Evolutionary conservation across 2,329 filamentous ascomycete species (phyloP).

Genomic region (Didymella sp.): DNA sequence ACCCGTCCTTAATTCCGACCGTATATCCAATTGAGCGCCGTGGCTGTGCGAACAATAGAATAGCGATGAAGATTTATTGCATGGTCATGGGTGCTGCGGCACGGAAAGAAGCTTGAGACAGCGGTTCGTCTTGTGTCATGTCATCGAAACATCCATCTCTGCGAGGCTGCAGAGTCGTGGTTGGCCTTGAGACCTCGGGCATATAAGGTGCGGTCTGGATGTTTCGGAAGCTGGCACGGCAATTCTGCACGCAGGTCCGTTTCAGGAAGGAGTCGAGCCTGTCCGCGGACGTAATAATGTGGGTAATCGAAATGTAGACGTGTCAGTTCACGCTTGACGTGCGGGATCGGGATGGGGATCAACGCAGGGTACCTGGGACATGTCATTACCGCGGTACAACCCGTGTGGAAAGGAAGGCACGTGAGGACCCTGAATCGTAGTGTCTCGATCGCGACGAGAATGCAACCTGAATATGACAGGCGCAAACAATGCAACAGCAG

Average conservation of each 20-base stretch:
- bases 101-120: slow-evolving; percentile 11
- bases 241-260: slow-evolving; percentile 1
- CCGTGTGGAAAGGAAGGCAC: slow-evolving; percentile 1
- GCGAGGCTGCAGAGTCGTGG: background rate
- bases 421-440: background rate
- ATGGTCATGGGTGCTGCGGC: slow-evolving; percentile 12
- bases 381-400: slow-evolving; percentile 8
- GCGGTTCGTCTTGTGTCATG: slow-evolving; percentile 6
- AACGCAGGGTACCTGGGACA: slow-evolving; percentile 17
- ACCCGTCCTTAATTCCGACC: slow-evolving; percentile 1
- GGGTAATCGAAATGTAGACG: slow-evolving; percentile 8
- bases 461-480: background rate
- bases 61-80: background rate
- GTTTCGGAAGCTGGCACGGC: slow-evolving; percentile 11
- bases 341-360: slow-evolving; percentile 19
- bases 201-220: slow-evolving; percentile 4
- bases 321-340: slow-evolving; percentile 12
- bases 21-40: background rate
- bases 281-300: slow-evolving; percentile 7
- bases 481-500: background rate
- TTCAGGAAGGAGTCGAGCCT: background rate
- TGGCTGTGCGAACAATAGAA: background rate
- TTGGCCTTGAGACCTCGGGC: slow-evolving; percentile 3
- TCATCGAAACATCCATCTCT: background rate
- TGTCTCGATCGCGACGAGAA: background rate